These are phyloP conservation scores for Stenogyne calaminthoides DNA, from an alignment of 305 asterid genomes.

Conservation along the genomic window DNA sequence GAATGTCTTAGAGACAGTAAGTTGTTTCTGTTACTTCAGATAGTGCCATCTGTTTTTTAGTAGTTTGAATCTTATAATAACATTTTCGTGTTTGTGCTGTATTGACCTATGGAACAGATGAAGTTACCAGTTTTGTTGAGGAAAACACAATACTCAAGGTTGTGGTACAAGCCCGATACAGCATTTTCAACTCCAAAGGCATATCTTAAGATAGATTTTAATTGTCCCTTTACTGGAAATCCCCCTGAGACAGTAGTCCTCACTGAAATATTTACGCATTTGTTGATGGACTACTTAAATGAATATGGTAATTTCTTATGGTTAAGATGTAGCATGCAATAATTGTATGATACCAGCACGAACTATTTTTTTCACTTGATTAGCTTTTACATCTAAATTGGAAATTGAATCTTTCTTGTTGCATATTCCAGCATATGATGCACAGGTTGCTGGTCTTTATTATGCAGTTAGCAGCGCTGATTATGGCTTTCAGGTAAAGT, in stretches of 20 bases:
- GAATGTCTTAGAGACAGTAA: slow-evolving; percentile 60
- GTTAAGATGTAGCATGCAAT: slow-evolving; percentile 17
- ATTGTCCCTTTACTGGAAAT: slow-evolving; percentile 80
- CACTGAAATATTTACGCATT: slow-evolving; percentile 79
- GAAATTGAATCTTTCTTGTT: slow-evolving; percentile 16
- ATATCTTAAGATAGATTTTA: slow-evolving; percentile 76
- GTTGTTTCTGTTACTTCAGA: slow-evolving; percentile 29
- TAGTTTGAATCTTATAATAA: slow-evolving; percentile 14
- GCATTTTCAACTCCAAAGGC: slow-evolving; percentile 90
- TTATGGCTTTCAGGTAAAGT: slow-evolving; percentile 83
- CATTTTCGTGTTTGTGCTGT: slow-evolving; percentile 32
- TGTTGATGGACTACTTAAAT: slow-evolving; percentile 93
- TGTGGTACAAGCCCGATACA: slow-evolving; percentile 97
- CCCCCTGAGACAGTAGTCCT: slow-evolving; percentile 90
- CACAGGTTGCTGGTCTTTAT: slow-evolving; percentile 96
- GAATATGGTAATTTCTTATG: slow-evolving; percentile 72
- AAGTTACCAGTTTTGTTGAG: slow-evolving; percentile 68
- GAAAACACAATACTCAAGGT: slow-evolving; percentile 76
- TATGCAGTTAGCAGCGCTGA: slow-evolving; percentile 63
- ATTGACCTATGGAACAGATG: slow-evolving; percentile 52
- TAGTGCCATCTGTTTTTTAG: slow-evolving; percentile 22
- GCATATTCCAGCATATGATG: slow-evolving; percentile 83
- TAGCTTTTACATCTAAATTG: slow-evolving; percentile 16
- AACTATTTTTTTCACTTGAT: slow-evolving; percentile 5
- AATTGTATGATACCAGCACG: slow-evolving; percentile 20